Base-by-base conservation (phyloP, 2,329 filamentous ascomycete species). In the Fusarium sp. region DNA sequence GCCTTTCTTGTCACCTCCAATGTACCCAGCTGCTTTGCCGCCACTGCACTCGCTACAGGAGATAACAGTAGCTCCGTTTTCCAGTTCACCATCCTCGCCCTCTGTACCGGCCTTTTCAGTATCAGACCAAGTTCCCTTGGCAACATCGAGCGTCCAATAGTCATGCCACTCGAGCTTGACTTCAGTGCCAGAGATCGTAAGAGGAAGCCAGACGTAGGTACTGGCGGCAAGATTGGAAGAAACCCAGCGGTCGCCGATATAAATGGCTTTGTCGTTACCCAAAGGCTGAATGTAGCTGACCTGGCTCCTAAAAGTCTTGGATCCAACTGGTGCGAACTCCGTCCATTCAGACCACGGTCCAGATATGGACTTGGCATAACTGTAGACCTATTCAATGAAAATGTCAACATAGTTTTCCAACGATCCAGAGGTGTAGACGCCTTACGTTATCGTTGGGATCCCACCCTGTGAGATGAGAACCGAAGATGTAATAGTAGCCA, bases 241-340 rank as follows among this genome's bases (percentile, higher is more conserved):
- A 0, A 87, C 77, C 90, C 90, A 92, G 22, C 90, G 85, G 77
- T 92, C 90, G 21, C 90, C 90, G 78, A 91, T 85, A 77, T 91
- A 92, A 65, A 90, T 84, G 49, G 82, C 81, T 15, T 78, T 77
- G 38, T 71, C 68, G 38, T 74, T 71, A 45, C 80, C 76, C 5
- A 81, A 65, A 0, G 82, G 80, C 1, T 91, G 82, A 22, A 92
- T 82, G 69, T 84, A 91, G 36, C 82, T 87, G 1, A 88, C 89
- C 72, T 92, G 89, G 2, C 85, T 88, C 15, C 79, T 78, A 70
- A 88, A 91, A 0, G 90, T 91, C 34, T 80, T 83, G 11, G 84
- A 82, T 1, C 88, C 88, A 1, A 78, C 71, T 21, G 86, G 83
- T 0, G 86, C 88, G 53, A 92, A 91, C 2, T 84, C 84, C 5